Evolutionary conservation across 148 eudicot genomes (phyloP), one percentile per base, ranked within the genome.

Genomic region (Oxyria digyna): DNA sequence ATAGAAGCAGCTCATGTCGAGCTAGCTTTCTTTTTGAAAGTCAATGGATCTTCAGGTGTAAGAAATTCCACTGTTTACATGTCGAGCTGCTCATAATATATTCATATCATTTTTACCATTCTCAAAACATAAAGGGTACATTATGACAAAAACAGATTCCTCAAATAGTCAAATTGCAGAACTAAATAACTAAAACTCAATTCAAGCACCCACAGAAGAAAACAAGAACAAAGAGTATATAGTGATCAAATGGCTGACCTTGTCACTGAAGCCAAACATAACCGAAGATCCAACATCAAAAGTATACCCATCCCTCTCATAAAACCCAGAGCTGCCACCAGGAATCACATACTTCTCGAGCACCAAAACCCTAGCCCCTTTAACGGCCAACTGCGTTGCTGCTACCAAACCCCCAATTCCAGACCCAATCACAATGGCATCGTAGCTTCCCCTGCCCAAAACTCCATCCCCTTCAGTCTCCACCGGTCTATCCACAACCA

Each of bases 201-300:
- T 59, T 59, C 35, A 59, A 59, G 18, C 17, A 52, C 4, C 29
- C 23, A 10, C 62, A 24, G 62, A 9, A 59, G 35, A 59, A 29
- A 59, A 48, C 42, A 38, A 73, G 52, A 31, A 21, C 6, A 55
- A 70, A 69, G 59, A 70, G 15, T 29, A 43, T 43, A 63, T 24
- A 38, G 9, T 35, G 42, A 66, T 59, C 38, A 59, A 29, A 59
- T 14, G 37, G 45, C 77, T 64, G 38, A 92, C 99, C 99, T 94
- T 87, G 68, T 88, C 91, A 71, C 99, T 88, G 81, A 91, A 91
- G 68, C 99, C 99, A 62, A 90, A 90, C 99, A 94, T 94, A 32
- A 94, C 99, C 35, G 99, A 94, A 38, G 97, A 91, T 41, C 99
- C 99, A 71, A 94, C 97, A 83, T 94, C 99, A 68, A 91, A 95